These are phyloP conservation scores for Melastoma candidum DNA, from an alignment of 441 rosid genomes.

Conservation along the genomic window DNA sequence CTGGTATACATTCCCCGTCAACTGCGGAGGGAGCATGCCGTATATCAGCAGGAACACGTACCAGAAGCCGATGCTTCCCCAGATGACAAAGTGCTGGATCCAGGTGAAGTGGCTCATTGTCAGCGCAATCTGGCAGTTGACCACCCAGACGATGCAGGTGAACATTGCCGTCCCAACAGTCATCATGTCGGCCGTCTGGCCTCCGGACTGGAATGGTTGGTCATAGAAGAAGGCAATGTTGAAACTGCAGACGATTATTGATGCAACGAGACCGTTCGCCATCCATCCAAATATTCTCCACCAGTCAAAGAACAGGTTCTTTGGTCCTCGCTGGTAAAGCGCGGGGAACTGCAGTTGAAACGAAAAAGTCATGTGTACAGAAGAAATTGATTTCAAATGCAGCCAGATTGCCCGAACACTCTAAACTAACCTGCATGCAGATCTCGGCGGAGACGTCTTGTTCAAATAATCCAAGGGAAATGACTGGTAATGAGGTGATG, in stretches of 20 bases:
- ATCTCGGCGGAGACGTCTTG: constrained; percentile 64
- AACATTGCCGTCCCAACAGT: constrained; percentile 36
- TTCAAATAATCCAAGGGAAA: constrained; percentile 63
- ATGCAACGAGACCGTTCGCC: constrained; percentile 34
- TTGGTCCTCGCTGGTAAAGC: constrained; percentile 58
- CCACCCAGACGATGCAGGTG: constrained; percentile 56
- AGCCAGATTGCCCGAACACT: not conserved
- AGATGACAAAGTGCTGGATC: constrained; percentile 63
- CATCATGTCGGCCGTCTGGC: constrained; percentile 34
- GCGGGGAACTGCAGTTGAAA: constrained; percentile 51
- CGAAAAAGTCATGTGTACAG: not conserved
- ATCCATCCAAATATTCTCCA: constrained; percentile 56
- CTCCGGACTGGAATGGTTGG: constrained; percentile 28
- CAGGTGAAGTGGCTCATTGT: constrained; percentile 57
- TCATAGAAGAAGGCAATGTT: constrained; percentile 26
- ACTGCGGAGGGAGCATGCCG: constrained; percentile 36
- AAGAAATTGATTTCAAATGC: not conserved
- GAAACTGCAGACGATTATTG: constrained; percentile 36
- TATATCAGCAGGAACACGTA: constrained; percentile 44
- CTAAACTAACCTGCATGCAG: constrained; percentile 46
- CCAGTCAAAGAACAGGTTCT: constrained; percentile 48
- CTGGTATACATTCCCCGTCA: constrained; percentile 26
- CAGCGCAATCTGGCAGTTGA: constrained; percentile 60
- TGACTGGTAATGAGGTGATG: constrained; percentile 66
- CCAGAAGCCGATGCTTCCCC: constrained; percentile 69